phyloP scores from a whole-genome alignment of 2,329 filamentous ascomycete genomes.

The Pseudopithomyces chartarum region DNA sequence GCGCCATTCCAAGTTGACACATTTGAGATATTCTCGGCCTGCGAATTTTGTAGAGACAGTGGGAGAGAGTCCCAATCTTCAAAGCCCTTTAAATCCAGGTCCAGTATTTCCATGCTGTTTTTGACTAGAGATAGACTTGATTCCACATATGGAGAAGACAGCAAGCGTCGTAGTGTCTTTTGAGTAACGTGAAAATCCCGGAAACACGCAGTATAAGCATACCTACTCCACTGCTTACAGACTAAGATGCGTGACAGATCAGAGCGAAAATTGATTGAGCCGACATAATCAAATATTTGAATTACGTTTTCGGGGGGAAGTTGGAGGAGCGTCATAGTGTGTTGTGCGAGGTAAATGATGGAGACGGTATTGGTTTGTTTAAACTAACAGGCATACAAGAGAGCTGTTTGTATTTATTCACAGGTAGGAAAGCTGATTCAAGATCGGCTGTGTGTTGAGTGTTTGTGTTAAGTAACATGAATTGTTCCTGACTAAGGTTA shows the following conservation, averaged over 20 bases:
- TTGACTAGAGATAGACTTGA: constrained; percentile 23
- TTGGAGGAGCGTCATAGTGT: constrained; percentile 24
- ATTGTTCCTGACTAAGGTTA: too few relatives aligned
- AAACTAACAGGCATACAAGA: constrained; percentile 10
- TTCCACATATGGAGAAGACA: constrained; percentile 23
- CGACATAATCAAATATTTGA: constrained; percentile 23
- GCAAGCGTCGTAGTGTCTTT: constrained; percentile 21
- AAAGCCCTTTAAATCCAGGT: constrained; percentile 24
- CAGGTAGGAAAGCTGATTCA: background rate
- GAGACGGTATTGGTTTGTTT: constrained; percentile 12
- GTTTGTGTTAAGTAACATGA: too few relatives aligned
- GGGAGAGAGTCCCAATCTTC: constrained; percentile 23
- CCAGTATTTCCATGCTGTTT: constrained; percentile 25
- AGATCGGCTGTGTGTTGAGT: background rate
- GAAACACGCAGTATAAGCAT: constrained; percentile 25
- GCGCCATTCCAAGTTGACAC: constrained; percentile 15
- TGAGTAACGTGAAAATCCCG: constrained; percentile 21
- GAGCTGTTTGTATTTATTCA: too few relatives aligned
- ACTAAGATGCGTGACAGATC: constrained; percentile 26
- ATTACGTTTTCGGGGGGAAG: constrained; percentile 24
- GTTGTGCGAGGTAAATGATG: constrained; percentile 19
- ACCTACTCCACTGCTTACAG: constrained; percentile 26
- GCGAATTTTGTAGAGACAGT: constrained; percentile 15
- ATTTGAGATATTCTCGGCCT: constrained; percentile 13
- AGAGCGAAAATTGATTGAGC: constrained; percentile 25